Base-by-base conservation (phyloP, 345 rosid species). In the Eucalyptus erythrocorys region DNA sequence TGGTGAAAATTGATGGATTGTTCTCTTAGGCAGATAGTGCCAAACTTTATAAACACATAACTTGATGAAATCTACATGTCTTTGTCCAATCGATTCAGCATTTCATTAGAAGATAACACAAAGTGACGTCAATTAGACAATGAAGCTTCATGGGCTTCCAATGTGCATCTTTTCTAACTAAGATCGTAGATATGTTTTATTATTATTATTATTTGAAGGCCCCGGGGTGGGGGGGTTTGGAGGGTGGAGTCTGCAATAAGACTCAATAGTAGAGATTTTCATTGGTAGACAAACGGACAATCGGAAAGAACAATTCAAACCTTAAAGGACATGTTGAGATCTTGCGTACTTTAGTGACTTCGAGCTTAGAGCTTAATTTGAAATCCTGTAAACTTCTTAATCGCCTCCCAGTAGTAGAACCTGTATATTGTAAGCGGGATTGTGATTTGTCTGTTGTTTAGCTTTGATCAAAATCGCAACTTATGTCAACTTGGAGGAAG, bases 151-250 rank as follows among this genome's bases (percentile, higher is more conserved):
- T 32, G 82, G 13, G 27, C 45, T 71, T 71, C 8, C 40, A 37
- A 21, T 71, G 82, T 10, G 8, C 8, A 10, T 21, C 13, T 8
- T 10, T 19, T 71, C 14, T 37, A 37, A 71, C 19, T 19, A 21
- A 34, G 13, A 71, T 51, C 4, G 14, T 19, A 21, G 14, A 71
- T 37, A 8, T 5, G 6, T 68, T 8, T 34, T 49, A 14, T 49
- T 49, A 16, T 50, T 50, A 16, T 50, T 50, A 50, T 16, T 68
- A 34, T 34, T 34, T 17, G 11, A 40, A 9, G 24, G 53, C 16
- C 19, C 5, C 1, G 0, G 53, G 22, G n/a, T n/a, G 53, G 10
- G 57, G 16, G 50, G 1, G 57, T 0, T 51, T 51, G 10, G 57
- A 21, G 57, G 57, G 9, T 21, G 26, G 57, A 3, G 57, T 51